A percentile compares a stretch with the other conserved stretches of the same genome.
These are phyloP conservation scores for Claviceps pusilla DNA, from an alignment of 2,329 filamentous ascomycete species.

Conservation along the genomic window DNA sequence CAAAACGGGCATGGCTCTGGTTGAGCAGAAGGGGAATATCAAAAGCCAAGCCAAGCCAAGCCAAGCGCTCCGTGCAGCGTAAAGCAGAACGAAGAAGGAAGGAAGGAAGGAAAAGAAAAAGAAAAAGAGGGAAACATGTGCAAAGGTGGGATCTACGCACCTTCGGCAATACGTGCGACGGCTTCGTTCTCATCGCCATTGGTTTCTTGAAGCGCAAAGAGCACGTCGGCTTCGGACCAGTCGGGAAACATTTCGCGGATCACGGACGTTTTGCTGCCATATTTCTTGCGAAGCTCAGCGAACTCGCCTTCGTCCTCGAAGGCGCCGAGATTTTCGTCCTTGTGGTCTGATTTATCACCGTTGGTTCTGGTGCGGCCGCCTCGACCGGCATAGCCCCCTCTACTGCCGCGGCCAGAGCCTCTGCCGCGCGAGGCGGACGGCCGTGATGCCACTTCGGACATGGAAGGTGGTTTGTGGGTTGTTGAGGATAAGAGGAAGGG, in stretches of 20 bases:
- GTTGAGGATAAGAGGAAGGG: conserved; percentile 45
- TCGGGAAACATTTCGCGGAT: conserved; percentile 89
- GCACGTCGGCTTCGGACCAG: conserved; percentile 89
- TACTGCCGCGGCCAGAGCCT: conserved; percentile 75
- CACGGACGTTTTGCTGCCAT: conserved; percentile 60
- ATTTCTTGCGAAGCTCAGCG: conserved; percentile 81
- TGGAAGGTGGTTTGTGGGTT: conserved; percentile 34
- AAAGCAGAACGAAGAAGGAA: too few relatives aligned
- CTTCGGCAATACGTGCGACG: conserved; percentile 66
- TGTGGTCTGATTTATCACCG: conserved; percentile 46
- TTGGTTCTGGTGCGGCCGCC: conserved; percentile 56
- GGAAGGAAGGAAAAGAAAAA: not conserved
- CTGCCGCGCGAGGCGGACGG: conserved; percentile 73
- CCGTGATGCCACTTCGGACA: conserved; percentile 91
- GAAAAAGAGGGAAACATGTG: not conserved
- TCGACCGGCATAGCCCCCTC: conserved; percentile 59
- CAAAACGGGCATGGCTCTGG: not conserved
- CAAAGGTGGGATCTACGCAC: conserved; percentile 28
- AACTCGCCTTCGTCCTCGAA: conserved; percentile 78
- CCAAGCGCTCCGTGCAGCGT: not conserved
- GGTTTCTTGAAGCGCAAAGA: conserved; percentile 83
- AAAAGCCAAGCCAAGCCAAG: too few relatives aligned
- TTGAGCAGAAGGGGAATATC: not conserved
- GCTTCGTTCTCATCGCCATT: conserved; percentile 62
- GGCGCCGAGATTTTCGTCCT: conserved; percentile 42